Percentiles rank a stretch among this genome's conserved stretches.
Evolutionary conservation across 2,329 filamentous ascomycete genomes (phyloP).

Genomic region (Rutstroemia sp.): DNA sequence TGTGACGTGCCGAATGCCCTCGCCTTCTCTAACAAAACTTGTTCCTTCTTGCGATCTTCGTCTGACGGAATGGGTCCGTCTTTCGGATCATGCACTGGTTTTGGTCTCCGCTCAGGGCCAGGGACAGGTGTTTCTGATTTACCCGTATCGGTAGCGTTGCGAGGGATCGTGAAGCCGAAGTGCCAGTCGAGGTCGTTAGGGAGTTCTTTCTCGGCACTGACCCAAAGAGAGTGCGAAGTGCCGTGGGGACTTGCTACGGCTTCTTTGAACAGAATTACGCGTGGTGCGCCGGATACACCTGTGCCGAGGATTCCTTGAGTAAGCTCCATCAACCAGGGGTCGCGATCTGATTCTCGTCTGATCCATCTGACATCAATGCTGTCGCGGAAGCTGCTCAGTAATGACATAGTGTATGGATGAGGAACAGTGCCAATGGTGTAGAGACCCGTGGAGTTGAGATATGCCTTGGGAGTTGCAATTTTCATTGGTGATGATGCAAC

Average conservation of each 20-base stretch:
- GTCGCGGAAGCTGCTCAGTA: constrained; percentile 55
- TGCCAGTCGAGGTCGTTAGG: constrained; percentile 74
- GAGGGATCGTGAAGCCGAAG: constrained; percentile 77
- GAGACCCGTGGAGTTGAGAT: constrained; percentile 61
- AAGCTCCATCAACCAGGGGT: constrained; percentile 68
- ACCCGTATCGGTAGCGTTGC: constrained; percentile 42
- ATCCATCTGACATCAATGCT: constrained; percentile 58
- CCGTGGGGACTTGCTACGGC: constrained; percentile 64
- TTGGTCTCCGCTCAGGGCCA: constrained; percentile 48
- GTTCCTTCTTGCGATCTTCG: constrained; percentile 48
- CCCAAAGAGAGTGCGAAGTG: constrained; percentile 65
- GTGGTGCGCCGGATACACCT: constrained; percentile 53
- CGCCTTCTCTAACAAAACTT: constrained; percentile 46
- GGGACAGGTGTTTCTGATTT: constrained; percentile 52
- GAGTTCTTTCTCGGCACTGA: constrained; percentile 60
- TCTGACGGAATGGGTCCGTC: constrained; percentile 44
- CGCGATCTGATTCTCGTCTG: constrained; percentile 60
- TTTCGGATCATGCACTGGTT: constrained; percentile 39
- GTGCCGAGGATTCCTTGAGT: constrained; percentile 63
- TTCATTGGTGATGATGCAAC: constrained; percentile 55
- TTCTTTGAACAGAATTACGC: constrained; percentile 73
- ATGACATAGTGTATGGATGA: constrained; percentile 79
- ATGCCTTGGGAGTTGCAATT: constrained; percentile 58
- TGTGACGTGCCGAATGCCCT: constrained; percentile 40
- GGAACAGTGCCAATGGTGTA: constrained; percentile 86